A percentile compares a stretch with the other conserved stretches of the same genome.
Conservation (phyloP, 495 filamentous ascomycete species). For the Venustampulla echinocandica region DNA sequence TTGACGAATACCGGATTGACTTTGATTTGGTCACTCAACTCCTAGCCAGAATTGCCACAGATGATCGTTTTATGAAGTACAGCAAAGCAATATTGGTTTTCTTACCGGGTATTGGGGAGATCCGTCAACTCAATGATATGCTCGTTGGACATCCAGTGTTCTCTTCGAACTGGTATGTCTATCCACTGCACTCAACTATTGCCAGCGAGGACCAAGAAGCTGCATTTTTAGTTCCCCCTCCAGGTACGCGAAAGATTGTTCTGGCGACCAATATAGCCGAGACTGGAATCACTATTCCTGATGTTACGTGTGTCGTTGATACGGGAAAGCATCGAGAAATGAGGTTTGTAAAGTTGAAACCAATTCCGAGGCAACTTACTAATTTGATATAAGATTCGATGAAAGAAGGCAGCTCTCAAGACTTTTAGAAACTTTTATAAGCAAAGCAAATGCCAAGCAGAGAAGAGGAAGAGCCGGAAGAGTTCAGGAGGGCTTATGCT, state of each 20-base stretch:
- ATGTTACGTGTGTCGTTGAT: conserved; percentile 92
- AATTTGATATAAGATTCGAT: conserved; percentile 52
- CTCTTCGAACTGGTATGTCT: conserved; percentile 62
- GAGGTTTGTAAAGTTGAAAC: conserved; percentile 28
- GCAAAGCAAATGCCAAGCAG: conserved; percentile 88
- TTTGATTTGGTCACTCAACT: conserved; percentile 72
- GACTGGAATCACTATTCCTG: conserved; percentile 94
- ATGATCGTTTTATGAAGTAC: conserved; percentile 54
- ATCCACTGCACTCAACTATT: conserved; percentile 87
- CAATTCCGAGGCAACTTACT: neutral
- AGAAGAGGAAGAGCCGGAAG: conserved; percentile 90
- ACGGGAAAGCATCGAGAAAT: conserved; percentile 95
- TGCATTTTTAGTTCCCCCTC: conserved; percentile 77
- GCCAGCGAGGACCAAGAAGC: conserved; percentile 93
- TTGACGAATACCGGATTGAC: conserved; percentile 82
- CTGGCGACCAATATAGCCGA: conserved; percentile 95
- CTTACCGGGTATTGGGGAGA: conserved; percentile 88
- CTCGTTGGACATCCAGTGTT: conserved; percentile 64
- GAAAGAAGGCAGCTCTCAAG: conserved; percentile 84
- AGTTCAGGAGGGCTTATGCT: conserved; percentile 88
- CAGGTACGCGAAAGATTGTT: conserved; percentile 79
- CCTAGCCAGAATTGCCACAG: conserved; percentile 60
- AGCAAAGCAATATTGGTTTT: conserved; percentile 93
- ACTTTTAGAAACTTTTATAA: conserved; percentile 87
- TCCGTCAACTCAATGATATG: conserved; percentile 76